Conservation (phyloP, 2,329 filamentous ascomycete species). For the Claviceps sp. region DNA sequence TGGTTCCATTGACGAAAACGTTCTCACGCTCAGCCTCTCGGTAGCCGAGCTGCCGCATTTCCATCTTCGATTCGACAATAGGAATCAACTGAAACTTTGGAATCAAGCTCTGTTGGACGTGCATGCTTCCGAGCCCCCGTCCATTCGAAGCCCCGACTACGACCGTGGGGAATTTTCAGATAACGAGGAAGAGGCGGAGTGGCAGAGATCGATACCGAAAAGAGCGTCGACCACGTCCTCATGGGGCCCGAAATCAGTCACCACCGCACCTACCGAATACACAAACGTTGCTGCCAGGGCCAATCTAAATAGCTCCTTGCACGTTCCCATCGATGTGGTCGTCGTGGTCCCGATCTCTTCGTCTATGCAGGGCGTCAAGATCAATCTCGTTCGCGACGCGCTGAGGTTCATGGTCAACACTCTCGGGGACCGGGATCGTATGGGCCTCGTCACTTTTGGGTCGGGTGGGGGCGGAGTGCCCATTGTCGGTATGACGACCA, state of each 20-base stretch:
- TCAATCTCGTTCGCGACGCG: slow-evolving; percentile 82
- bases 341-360: slow-evolving; percentile 95
- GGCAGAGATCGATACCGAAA: slow-evolving; percentile 51
- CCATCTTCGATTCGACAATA: slow-evolving; percentile 77
- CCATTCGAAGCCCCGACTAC: slow-evolving; percentile 58
- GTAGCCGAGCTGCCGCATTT: slow-evolving; percentile 89
- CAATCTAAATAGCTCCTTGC: slow-evolving; percentile 40
- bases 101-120: slow-evolving; percentile 76
- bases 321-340: slow-evolving; percentile 89
- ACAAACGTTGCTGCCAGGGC: slow-evolving; percentile 52
- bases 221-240: slow-evolving; percentile 71
- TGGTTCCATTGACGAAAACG: slow-evolving; percentile 57
- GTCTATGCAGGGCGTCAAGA: slow-evolving; percentile 99
- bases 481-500: slow-evolving; percentile 95
- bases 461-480: slow-evolving; percentile 88
- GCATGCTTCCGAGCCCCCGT: slow-evolving; percentile 53
- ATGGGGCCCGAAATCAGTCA: slow-evolving; percentile 71
- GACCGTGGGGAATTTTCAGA: slow-evolving; percentile 68
- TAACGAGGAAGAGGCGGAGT: slow-evolving; percentile 71
- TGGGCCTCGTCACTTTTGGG: slow-evolving; percentile 95
- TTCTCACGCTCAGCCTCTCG: slow-evolving; percentile 80
- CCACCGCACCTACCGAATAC: slow-evolving; percentile 86
- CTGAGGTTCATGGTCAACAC: slow-evolving; percentile 83
- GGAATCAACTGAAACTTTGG: slow-evolving; percentile 79
- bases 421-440: slow-evolving; percentile 83